phyloP scores from a whole-genome alignment of 306 rosid species.

The Vicia villosa region DNA sequence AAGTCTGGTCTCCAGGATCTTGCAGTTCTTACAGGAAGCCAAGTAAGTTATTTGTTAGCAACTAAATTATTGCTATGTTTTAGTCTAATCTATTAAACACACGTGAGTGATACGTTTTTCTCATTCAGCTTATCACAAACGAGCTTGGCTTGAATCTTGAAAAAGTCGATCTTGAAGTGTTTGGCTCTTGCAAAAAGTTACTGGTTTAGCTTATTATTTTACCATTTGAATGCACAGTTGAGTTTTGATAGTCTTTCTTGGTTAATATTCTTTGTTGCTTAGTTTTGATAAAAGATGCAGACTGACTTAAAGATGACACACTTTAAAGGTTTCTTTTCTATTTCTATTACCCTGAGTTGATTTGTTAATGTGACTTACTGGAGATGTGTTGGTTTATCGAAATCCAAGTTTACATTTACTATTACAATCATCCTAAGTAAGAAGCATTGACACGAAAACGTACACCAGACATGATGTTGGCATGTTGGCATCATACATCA shows the following conservation, averaged over 20 bases:
- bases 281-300: neutral
- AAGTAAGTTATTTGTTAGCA: slow-evolving; percentile 50
- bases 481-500: too few relatives aligned
- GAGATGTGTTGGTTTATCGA: too few relatives aligned
- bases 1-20: slow-evolving; percentile 84
- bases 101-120: slow-evolving; percentile 14
- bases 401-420: too few relatives aligned
- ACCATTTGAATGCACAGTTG: too few relatives aligned
- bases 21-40: slow-evolving; percentile 84
- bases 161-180: slow-evolving; percentile 74
- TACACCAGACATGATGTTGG: too few relatives aligned
- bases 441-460: too few relatives aligned
- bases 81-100: neutral
- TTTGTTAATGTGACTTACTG: too few relatives aligned
- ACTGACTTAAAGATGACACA: slow-evolving; percentile 15
- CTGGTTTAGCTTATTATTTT: too few relatives aligned
- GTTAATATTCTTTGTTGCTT: neutral
- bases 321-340: too few relatives aligned
- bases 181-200: too few relatives aligned
- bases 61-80: neutral
- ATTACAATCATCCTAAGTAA: too few relatives aligned
- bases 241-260: neutral
- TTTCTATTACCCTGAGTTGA: too few relatives aligned
- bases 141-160: slow-evolving; percentile 96
- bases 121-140: slow-evolving; percentile 74